A percentile compares a stretch with the other conserved stretches of the same genome.
phyloP scores from a whole-genome alignment of 1,139 yeast genomes.

The Saccharomycopsis hybrid region DNA sequence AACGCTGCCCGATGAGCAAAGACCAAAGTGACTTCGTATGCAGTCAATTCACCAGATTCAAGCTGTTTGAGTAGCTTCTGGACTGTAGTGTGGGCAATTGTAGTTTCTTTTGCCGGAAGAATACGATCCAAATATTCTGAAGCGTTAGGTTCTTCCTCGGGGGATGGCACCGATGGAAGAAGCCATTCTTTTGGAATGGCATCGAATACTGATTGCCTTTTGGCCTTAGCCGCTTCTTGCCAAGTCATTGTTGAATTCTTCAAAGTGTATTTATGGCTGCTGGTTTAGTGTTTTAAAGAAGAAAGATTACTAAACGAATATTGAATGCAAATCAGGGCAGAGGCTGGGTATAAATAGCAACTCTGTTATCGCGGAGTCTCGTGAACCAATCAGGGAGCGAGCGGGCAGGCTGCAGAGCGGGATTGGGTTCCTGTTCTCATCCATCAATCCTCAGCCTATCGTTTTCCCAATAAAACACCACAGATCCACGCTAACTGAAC shows the following conservation, averaged over 20 bases:
- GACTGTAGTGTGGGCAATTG: constrained; percentile 34
- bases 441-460: no score
- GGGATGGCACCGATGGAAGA: constrained; percentile 23
- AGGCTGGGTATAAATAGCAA: no score
- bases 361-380: no score
- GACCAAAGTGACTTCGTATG: constrained; percentile 29
- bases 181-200: constrained; percentile 27
- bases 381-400: no score
- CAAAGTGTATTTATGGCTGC: no score
- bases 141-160: constrained; percentile 30
- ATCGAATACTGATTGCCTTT: constrained; percentile 22
- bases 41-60: constrained; percentile 25
- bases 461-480: no score
- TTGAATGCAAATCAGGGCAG: no score
- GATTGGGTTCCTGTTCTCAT: no score
- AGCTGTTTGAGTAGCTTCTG: constrained; percentile 34
- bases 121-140: constrained; percentile 31
- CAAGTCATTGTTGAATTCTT: constrained; percentile 17
- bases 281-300: no score
- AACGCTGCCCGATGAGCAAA: constrained; percentile 38
- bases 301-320: no score
- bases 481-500: no score
- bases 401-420: no score
- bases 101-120: constrained; percentile 29
- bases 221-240: constrained; percentile 24